These are phyloP conservation scores for Davidsoniella neocaledoniae DNA, from an alignment of 2,329 filamentous ascomycete species.

Conservation along the genomic window DNA sequence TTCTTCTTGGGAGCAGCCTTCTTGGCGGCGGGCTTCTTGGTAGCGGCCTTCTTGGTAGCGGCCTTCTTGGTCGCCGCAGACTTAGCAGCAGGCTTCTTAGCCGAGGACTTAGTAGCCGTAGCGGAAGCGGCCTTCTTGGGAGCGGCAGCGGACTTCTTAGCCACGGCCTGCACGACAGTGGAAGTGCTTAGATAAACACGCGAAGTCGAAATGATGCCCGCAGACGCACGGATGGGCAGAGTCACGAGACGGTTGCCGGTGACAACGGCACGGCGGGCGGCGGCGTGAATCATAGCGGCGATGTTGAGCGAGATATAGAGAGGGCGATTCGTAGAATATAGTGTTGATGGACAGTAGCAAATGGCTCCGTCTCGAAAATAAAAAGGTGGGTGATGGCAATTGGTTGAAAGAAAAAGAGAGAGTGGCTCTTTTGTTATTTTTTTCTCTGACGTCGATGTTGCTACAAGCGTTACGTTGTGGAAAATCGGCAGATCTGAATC, in stretches of 20 bases:
- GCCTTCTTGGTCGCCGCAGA: conserved; percentile 16
- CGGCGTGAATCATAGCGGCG: conserved; percentile 3
- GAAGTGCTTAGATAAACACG: conserved; percentile 4
- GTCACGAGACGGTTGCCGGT: conserved; percentile 7
- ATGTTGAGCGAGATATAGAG: neutral
- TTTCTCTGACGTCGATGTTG: neutral
- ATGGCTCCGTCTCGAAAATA: neutral
- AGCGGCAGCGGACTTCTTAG: neutral
- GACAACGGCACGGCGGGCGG: conserved; percentile 8
- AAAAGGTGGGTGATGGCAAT: neutral
- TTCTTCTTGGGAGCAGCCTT: conserved; percentile 15
- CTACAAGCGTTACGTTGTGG: neutral
- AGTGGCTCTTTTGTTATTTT: neutral
- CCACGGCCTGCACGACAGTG: conserved; percentile 3
- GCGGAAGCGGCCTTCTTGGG: conserved; percentile 14
- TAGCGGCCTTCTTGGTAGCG: conserved; percentile 13
- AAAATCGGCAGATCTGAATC: too few species aligned
- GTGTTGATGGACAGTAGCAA: neutral
- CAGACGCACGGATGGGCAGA: conserved; percentile 8
- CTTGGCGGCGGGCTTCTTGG: conserved; percentile 15
- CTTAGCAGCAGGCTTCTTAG: conserved; percentile 5
- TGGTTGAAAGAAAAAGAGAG: neutral
- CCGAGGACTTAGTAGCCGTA: too few species aligned
- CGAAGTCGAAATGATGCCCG: neutral
- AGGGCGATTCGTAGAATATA: neutral